Conservation (phyloP, 2,329 filamentous ascomycete genomes). For the Diaporthe velutina region DNA sequence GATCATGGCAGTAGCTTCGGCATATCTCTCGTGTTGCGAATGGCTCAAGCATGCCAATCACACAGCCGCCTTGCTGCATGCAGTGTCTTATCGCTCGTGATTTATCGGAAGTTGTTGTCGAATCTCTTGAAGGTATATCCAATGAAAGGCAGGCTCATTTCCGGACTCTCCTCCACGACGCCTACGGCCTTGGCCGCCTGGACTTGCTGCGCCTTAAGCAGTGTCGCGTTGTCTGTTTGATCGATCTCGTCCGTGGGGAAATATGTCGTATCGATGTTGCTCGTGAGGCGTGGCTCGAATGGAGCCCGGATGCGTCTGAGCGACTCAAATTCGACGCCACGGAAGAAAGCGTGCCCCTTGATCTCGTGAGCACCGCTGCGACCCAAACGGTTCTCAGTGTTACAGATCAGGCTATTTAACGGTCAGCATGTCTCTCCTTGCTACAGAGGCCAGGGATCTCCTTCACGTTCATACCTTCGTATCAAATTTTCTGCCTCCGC, state of each 20-base stretch:
- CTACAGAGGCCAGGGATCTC: background rate
- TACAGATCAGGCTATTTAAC: constrained; percentile 84
- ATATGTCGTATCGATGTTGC: constrained; percentile 96
- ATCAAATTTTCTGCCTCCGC: constrained; percentile 93
- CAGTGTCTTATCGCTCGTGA: background rate
- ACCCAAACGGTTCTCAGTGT: constrained; percentile 91
- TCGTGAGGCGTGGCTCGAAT: constrained; percentile 93
- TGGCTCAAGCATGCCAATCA: background rate
- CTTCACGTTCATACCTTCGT: constrained; percentile 74
- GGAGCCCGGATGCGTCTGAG: constrained; percentile 93
- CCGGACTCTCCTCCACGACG: constrained; percentile 81
- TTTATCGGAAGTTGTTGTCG: constrained; percentile 75
- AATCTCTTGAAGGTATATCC: constrained; percentile 99
- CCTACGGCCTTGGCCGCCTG: constrained; percentile 55
- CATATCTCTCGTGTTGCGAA: background rate
- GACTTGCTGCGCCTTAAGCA: constrained; percentile 85
- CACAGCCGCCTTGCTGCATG: background rate
- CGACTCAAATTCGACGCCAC: constrained; percentile 94
- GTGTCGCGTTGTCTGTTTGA: constrained; percentile 92
- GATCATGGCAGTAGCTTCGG: background rate
- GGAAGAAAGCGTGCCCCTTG: constrained; percentile 96
- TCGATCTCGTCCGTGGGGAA: constrained; percentile 99
- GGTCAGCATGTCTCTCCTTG: constrained; percentile 29
- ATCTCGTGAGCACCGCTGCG: constrained; percentile 90
- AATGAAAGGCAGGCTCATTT: constrained; percentile 96